Base-by-base conservation (phyloP, 768 basidiomycete genomes). In the Phallus indusiatus region DNA sequence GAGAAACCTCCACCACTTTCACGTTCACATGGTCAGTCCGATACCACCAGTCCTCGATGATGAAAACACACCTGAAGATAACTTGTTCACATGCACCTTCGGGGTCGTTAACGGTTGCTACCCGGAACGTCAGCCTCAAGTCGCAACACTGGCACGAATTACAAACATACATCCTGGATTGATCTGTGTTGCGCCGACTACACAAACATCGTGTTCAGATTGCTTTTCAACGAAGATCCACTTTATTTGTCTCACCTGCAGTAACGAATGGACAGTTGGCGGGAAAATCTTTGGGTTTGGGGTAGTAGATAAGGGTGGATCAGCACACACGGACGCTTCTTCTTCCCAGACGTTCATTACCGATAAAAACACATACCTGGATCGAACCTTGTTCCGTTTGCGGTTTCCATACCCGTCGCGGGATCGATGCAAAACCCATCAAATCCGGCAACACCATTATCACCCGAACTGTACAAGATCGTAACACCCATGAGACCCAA, bases 1-100 rank as follows among this genome's bases (percentile, higher is more conserved):
- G 76, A 72, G 68, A 75, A 75, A 5, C 75, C 75, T 11, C 75
- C 75, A 18, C 75, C 72, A 34, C 68, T 42, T 42, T 42, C 42
- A n/a, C n/a, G n/a, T n/a, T n/a, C n/a, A 42, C 12, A 42, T 14
- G 2, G 12, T 42, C 12, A 42, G n/a, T 42, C 42, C 12, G 42
- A n/a, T 14, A 12, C n/a, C n/a, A n/a, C 11, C 50, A 16, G 4
- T 14, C 12, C 16, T 51, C 3, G 18, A 16, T 37, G 34, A n/a
- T n/a, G n/a, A n/a, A n/a, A 21, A 59, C 24, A 3, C 4, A 51
- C 50, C 50, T 77, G 61, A 74, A 74, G 22, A 81, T 80, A 5
- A 73, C 69, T 61, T 73, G 63, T 60, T 76, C 71, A 55, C 78
- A 81, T 0, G 79, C 79, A 20, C 67, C 66, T 67, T 81, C 79